Evolutionary conservation across 2,329 filamentous ascomycete genomes (phyloP).

Genomic region (Hypoxylon rubiginosum): DNA sequence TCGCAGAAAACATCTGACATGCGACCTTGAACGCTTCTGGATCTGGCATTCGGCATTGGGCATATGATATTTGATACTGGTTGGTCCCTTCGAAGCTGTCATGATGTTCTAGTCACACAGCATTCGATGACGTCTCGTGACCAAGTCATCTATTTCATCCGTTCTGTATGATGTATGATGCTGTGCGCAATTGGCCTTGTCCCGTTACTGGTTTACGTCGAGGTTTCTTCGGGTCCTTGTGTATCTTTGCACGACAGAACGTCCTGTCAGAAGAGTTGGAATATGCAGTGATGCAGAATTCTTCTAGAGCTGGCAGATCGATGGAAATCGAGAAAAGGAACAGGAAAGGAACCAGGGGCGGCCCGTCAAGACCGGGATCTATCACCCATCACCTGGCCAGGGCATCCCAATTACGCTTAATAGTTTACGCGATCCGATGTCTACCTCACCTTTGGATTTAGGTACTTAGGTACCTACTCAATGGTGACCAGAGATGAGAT

Average conservation of each 20-base stretch:
- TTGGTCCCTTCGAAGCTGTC: constrained; percentile 23
- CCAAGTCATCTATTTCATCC: constrained; percentile 8
- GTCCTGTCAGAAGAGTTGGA: neutral
- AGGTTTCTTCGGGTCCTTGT: neutral
- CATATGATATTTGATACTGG: constrained; percentile 18
- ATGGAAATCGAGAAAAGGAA: neutral
- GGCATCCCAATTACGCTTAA: constrained; percentile 9
- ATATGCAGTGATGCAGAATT: neutral
- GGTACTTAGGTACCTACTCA: too few relatives aligned
- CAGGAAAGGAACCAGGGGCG: too few relatives aligned
- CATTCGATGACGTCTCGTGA: constrained; percentile 35
- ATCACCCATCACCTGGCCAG: too few relatives aligned
- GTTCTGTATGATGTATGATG: neutral
- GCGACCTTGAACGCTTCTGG: constrained; percentile 9
- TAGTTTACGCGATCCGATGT: constrained; percentile 17
- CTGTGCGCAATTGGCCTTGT: neutral
- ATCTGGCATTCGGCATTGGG: constrained; percentile 20
- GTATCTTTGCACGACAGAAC: neutral
- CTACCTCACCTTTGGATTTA: too few relatives aligned
- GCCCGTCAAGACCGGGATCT: neutral
- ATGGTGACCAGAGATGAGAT: too few relatives aligned
- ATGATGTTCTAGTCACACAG: constrained; percentile 29
- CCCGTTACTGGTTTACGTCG: neutral
- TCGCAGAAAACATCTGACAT: constrained; percentile 20
- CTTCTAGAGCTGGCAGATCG: neutral